A percentile compares a stretch with the other conserved stretches of the same genome.
Evolutionary conservation across 192 early-diverging fungal species (phyloP).

Genomic region (Coemansia sp.): DNA sequence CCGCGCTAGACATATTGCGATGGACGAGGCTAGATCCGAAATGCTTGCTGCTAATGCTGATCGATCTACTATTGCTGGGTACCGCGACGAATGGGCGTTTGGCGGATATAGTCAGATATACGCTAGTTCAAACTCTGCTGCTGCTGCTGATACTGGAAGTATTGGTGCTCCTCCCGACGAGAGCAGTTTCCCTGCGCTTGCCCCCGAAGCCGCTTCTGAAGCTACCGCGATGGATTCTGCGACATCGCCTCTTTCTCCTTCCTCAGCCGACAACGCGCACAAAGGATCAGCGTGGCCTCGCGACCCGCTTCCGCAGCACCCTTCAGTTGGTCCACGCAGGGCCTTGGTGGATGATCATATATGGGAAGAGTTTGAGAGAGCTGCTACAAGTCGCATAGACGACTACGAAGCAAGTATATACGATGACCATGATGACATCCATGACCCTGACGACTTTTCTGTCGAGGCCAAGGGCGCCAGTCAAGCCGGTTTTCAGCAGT

Average conservation of each 20-base stretch:
- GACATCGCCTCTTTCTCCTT: background rate
- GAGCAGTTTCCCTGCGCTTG: slow-evolving; percentile 42
- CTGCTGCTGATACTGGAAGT: background rate
- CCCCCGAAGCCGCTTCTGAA: background rate
- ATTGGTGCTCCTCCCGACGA: slow-evolving; percentile 16
- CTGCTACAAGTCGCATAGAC: slow-evolving; percentile 5
- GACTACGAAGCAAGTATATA: background rate
- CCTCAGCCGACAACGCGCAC: background rate
- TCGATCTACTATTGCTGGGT: slow-evolving; percentile 2
- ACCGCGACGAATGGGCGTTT: slow-evolving; percentile 14
- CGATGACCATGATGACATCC: slow-evolving; percentile 2
- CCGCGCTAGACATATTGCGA: slow-evolving; percentile 25
- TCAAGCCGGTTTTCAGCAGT: background rate
- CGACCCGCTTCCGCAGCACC: slow-evolving; percentile 15
- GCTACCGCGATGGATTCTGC: background rate
- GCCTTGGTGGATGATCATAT: slow-evolving; percentile 13
- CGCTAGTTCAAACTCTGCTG: background rate
- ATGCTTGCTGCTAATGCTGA: slow-evolving; percentile 23
- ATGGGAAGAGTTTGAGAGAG: slow-evolving; percentile 49
- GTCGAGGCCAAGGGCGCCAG: slow-evolving; percentile 15
- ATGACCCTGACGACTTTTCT: slow-evolving; percentile 26
- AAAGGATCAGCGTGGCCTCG: slow-evolving; percentile 34
- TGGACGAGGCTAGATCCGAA: slow-evolving; percentile 41
- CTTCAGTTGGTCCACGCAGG: background rate
- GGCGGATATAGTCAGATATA: background rate